Base-by-base conservation (phyloP, 2,329 filamentous ascomycete genomes). In the Fonsecaea erecta region DNA sequence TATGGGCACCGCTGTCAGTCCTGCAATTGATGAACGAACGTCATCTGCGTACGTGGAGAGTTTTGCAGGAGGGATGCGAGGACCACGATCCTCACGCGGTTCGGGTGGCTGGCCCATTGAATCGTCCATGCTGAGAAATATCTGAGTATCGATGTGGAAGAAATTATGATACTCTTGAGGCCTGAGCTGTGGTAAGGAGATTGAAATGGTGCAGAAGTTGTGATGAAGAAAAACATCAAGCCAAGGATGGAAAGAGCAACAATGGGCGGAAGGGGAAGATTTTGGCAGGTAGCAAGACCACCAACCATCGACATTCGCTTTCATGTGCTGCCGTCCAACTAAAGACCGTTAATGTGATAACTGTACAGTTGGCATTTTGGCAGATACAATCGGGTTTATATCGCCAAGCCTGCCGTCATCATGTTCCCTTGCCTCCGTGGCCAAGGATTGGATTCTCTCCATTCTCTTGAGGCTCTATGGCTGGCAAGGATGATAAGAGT, bases 11-110 rank as follows among this genome's bases (percentile, higher is more conserved):
- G 18, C 18, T 26, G n/a, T 34, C 11, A 30, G 43, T 40, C 34
- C 43, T 24, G 8, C 26, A 60, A 11, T 16, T 14, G 21, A 48
- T 30, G n/a, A n/a, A n/a, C 12, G 18, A 26, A 24, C 5, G 21
- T 3, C 43, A 26, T 21, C 26, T 32, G 52, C 64, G 58, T 61
- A 69, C 67, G 56, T 57, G 40, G 61, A 18, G n/a, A 67, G 43
- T 57, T 69, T 69, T 9, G 62, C 67, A 24, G 64, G 64, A 58
- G 67, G 64, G 24, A 69, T 69, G 11, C 64, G 64, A 51, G 67
- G 67, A 34, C 64, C 67, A 21, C 62, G 64, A 34, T 69, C 67
- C 43, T 69, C 64, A 46, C 67, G 67, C 21, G 40, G 66, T 34
- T 62, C 59, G 16, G 55, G 60, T 52, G 66, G 32, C n/a, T 51